Conservation (phyloP, 2,329 filamentous ascomycete species). For the Bipolaris victoriae region DNA sequence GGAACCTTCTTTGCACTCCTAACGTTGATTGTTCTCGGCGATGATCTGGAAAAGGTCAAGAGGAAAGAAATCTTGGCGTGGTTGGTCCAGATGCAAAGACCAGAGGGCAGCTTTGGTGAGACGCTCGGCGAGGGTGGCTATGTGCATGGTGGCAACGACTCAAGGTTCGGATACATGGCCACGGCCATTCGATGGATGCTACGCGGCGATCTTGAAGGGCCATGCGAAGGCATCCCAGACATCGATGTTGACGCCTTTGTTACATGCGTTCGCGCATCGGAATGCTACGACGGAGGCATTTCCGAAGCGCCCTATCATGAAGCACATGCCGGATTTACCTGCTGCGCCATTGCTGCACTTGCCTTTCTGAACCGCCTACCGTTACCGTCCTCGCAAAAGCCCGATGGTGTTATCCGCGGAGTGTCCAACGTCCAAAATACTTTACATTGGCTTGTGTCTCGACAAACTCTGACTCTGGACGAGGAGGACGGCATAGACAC, state of each 20-base stretch:
- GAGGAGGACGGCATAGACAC: constrained; percentile 52
- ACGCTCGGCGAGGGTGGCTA: constrained; percentile 65
- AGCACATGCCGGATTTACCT: constrained; percentile 89
- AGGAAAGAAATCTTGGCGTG: constrained; percentile 72
- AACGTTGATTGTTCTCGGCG: constrained; percentile 69
- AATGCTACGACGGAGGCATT: constrained; percentile 84
- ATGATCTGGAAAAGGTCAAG: constrained; percentile 68
- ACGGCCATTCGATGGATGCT: constrained; percentile 83
- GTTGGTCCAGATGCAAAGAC: constrained; percentile 76
- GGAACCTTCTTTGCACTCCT: constrained; percentile 89
- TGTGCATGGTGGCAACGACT: constrained; percentile 81
- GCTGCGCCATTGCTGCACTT: constrained; percentile 81
- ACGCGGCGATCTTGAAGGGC: constrained; percentile 62
- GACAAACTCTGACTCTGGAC: constrained; percentile 55
- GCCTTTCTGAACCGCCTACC: constrained; percentile 72
- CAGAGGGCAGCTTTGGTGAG: constrained; percentile 91
- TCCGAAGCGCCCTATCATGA: constrained; percentile 80
- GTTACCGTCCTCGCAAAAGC: constrained; percentile 22
- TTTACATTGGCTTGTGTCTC: constrained; percentile 54
- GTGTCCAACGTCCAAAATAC: constrained; percentile 49
- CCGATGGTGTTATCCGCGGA: constrained; percentile 40
- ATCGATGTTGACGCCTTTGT: constrained; percentile 75
- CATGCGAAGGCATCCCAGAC: constrained; percentile 67
- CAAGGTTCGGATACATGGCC: constrained; percentile 86
- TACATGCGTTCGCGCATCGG: constrained; percentile 70